These are phyloP conservation scores for Gossypium australe DNA, from an alignment of 345 rosid species.

Conservation along the genomic window DNA sequence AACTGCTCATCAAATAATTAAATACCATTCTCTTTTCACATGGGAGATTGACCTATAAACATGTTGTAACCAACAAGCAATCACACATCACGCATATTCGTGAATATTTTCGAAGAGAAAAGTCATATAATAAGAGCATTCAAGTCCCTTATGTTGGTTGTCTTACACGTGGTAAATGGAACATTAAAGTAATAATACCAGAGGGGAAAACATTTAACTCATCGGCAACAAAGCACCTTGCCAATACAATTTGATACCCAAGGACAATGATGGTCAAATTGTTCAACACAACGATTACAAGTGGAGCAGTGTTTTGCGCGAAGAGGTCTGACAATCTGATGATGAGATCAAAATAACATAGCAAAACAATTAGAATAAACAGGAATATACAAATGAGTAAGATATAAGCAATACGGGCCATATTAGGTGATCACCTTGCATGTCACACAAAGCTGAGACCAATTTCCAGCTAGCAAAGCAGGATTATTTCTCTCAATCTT, in stretches of 20 bases:
- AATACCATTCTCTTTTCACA: not conserved
- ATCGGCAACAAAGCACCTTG: conserved; percentile 53
- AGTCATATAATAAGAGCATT: not conserved
- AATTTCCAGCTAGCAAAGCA: conserved; percentile 91
- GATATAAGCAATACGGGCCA: conserved; percentile 5
- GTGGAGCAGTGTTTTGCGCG: conserved; percentile 98
- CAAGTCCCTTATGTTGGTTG: not conserved
- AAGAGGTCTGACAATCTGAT: conserved; percentile 88
- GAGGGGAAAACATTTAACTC: not conserved
- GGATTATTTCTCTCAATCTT: conserved; percentile 88
- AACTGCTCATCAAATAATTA: not conserved
- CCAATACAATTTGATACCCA: conserved; percentile 98
- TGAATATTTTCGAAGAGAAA: not conserved
- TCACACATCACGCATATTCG: not conserved
- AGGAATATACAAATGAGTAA: not conserved
- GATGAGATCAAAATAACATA: conserved; percentile 12
- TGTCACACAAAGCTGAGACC: conserved; percentile 97
- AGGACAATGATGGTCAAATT: conserved; percentile 98
- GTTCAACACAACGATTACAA: conserved; percentile 93
- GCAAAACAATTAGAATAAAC: conserved; percentile 12
- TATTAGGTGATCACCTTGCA: conserved; percentile 66
- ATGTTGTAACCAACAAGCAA: not conserved
- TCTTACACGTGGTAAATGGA: not conserved
- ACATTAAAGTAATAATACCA: not conserved
- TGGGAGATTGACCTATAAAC: not conserved